phyloP scores from a whole-genome alignment of 129 eudicot species.

The Artemisia argyi region DNA sequence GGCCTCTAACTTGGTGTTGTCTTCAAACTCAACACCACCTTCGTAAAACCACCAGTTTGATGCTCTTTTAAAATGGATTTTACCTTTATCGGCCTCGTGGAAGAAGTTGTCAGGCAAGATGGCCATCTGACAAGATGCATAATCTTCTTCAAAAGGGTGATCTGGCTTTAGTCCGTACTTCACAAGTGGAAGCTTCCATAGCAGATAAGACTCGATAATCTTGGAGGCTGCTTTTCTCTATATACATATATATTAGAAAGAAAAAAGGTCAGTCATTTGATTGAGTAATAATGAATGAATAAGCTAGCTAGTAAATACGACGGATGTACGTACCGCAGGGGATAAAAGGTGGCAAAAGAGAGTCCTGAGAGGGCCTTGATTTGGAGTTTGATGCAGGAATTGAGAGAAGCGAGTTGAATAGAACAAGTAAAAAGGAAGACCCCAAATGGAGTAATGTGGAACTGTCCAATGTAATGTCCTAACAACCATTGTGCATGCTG shows the following conservation, averaged over 20 bases:
- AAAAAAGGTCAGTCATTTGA: neutral
- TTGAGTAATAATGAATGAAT: neutral
- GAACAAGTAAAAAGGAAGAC: conserved; percentile 89
- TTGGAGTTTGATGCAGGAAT: conserved; percentile 82
- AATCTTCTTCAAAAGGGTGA: conserved; percentile 95
- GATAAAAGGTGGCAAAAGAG: conserved; percentile 57
- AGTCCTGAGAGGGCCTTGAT: conserved; percentile 68
- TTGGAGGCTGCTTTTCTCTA: conserved; percentile 69
- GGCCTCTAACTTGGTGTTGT: conserved; percentile 66
- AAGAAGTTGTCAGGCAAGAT: conserved; percentile 84
- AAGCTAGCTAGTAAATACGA: too few species aligned
- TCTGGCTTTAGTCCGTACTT: conserved; percentile 86
- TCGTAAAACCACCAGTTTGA: conserved; percentile 90
- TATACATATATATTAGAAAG: neutral
- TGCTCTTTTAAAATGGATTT: conserved; percentile 60
- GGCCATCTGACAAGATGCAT: conserved; percentile 98
- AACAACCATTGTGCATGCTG: conserved; percentile 83
- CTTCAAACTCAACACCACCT: conserved; percentile 79
- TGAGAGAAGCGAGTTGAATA: conserved; percentile 91
- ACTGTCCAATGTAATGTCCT: conserved; percentile 96
- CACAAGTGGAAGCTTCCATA: conserved; percentile 77
- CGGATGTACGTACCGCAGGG: conserved; percentile 47
- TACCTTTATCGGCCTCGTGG: conserved; percentile 76
- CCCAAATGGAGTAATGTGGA: conserved; percentile 95
- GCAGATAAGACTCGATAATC: conserved; percentile 73